Base-by-base conservation (phyloP, 2,329 filamentous ascomycete species). In the Aspergillus tubingensis region DNA sequence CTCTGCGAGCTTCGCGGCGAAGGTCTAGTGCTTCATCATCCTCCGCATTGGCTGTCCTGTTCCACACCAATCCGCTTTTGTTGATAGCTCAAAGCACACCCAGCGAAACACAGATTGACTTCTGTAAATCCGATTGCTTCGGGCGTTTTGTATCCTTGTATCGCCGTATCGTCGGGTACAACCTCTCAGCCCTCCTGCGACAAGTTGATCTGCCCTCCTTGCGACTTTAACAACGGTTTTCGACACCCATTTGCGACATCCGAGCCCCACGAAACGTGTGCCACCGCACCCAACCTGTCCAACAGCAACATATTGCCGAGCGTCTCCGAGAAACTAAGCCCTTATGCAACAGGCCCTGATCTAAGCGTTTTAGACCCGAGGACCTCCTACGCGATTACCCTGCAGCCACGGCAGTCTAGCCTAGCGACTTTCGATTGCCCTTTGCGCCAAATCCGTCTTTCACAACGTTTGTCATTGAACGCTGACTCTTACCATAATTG, bases 11-110 rank as follows among this genome's bases (percentile, higher is more conserved):
- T 13, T 11, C 41, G 53, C 30, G 43, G 53, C 21, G 43, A 55
- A 44, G 53, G 53, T 54, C 25, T 55, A 23, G 38, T 39, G 25
- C 39, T 52, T 52, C 36, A 19, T 55, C 52, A 50, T 54, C 15
- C 53, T 57, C 55, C 49, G 38, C 38, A 41, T 58, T 62, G 50
- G 43, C 43, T 54, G 39, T 39, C 39, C 39, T 61, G 48, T 57
- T 21, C 19, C 49, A 56, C 59, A 58, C 30, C 43, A 56, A 54
- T 19, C 54, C 50, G 49, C 36, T 53, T 58, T 57, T 62, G 58
- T 65, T 61, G 58, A 63, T 65, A 65, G 61, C 61, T 61, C 50
- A 49, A 61, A 54, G 39, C 60, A 62, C 60, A 62, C 55, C 50
- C 60, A 59, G 57, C 44, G 54, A 59, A 61, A 63, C 44, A 56